Evolutionary conservation across 2,329 filamentous ascomycete species (phyloP).

Genomic region (Cladorrhinum sp.): DNA sequence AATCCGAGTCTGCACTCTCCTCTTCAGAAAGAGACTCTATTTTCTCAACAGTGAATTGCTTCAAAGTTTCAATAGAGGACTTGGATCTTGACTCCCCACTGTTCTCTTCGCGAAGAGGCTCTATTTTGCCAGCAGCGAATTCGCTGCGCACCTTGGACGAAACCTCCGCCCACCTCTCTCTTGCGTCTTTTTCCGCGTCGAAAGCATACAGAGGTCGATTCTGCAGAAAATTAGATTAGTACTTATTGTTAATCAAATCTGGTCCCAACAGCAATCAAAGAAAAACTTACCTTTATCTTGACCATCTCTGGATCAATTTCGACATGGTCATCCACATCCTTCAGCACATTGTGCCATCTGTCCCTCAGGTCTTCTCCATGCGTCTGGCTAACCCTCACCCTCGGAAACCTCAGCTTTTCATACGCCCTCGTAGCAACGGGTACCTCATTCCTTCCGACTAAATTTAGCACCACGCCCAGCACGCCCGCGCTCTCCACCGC

Average conservation of each 20-base stretch:
- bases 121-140: constrained; percentile 36
- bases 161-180: constrained; percentile 41
- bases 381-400: constrained; percentile 40
- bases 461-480: constrained; percentile 42
- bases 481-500: constrained; percentile 51
- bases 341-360: constrained; percentile 43
- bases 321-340: constrained; percentile 39
- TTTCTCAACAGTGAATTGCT: no score
- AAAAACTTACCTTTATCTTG: constrained; percentile 35
- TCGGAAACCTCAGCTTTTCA: constrained; percentile 41
- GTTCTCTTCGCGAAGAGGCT: constrained; percentile 29
- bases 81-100: no score
- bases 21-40: no score
- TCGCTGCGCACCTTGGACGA: constrained; percentile 37
- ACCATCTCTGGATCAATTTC: constrained; percentile 45
- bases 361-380: constrained; percentile 44
- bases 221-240: constrained; percentile 22
- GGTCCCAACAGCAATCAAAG: no score
- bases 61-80: no score
- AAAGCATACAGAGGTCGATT: constrained; percentile 47
- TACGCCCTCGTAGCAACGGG: constrained; percentile 41
- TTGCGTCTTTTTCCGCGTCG: constrained; percentile 44
- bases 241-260: not conserved
- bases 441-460: constrained; percentile 40
- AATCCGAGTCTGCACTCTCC: no score